A percentile compares a stretch with the other conserved stretches of the same genome.
Conservation (phyloP, 192 early-diverging fungal species). For the Coemansia sp. region DNA sequence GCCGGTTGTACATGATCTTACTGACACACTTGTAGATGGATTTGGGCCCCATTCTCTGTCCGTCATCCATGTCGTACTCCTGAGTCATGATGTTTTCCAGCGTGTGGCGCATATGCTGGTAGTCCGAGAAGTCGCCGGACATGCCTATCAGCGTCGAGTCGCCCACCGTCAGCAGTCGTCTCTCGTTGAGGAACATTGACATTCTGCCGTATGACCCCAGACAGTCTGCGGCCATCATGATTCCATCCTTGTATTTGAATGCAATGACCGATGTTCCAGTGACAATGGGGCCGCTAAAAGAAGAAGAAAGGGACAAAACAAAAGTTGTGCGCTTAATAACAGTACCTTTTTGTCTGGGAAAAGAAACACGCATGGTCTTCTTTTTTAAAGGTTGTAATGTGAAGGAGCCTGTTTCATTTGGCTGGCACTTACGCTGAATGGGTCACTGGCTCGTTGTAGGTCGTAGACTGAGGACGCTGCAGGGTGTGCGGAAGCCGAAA, state of each 20-base stretch:
- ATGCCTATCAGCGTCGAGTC: slow-evolving; percentile 86
- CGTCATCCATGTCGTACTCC: slow-evolving; percentile 89
- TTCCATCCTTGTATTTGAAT: slow-evolving; percentile 94
- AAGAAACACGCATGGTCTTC: neutral
- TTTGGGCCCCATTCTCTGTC: slow-evolving; percentile 77
- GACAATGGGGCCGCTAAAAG: slow-evolving; percentile 68
- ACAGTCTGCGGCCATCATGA: slow-evolving; percentile 95
- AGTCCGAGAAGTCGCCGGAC: slow-evolving; percentile 93
- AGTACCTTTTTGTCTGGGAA: neutral
- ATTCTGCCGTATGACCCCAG: slow-evolving; percentile 93
- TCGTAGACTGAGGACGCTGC: slow-evolving; percentile 39
- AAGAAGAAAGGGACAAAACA: neutral
- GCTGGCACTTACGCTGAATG: slow-evolving; percentile 58
- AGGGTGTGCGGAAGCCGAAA: slow-evolving; percentile 35
- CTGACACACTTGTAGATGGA: slow-evolving; percentile 91
- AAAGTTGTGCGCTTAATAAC: too few species aligned
- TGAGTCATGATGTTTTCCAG: slow-evolving; percentile 79
- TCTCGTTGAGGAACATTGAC: slow-evolving; percentile 87
- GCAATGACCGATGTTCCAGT: slow-evolving; percentile 93
- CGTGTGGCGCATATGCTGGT: slow-evolving; percentile 86
- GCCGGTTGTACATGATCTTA: slow-evolving; percentile 88
- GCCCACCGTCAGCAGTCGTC: slow-evolving; percentile 78
- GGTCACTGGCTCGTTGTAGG: slow-evolving; percentile 51
- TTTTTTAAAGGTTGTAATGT: neutral
- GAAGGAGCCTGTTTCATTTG: too few species aligned